Percentiles rank a stretch among this genome's conserved stretches.
Evolutionary conservation across 1,139 yeast species (phyloP).

Genomic region (Citeromyces hawaiiensis): DNA sequence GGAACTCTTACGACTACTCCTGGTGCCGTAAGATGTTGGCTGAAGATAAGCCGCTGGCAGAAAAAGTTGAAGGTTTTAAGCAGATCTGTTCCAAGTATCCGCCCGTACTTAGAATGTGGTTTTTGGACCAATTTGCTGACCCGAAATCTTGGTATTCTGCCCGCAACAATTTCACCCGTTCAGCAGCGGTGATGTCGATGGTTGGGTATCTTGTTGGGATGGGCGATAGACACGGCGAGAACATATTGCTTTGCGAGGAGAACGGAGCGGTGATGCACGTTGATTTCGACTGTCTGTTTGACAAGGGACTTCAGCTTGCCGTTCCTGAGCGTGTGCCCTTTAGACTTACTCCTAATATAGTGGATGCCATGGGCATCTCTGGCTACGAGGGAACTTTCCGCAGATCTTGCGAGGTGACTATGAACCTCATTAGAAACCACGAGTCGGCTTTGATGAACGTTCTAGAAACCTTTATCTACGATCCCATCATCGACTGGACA

Average conservation of each 20-base stretch:
- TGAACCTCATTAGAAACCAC: slow-evolving; percentile 56
- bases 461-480: slow-evolving; percentile 84
- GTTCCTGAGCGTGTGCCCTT: slow-evolving; percentile 93
- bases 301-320: slow-evolving; percentile 49
- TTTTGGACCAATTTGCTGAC: slow-evolving; percentile 76
- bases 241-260: slow-evolving; percentile 59
- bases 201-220: slow-evolving; percentile 85
- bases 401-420: slow-evolving; percentile 75
- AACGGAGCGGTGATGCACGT: slow-evolving; percentile 83
- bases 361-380: slow-evolving; percentile 83
- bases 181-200: slow-evolving; percentile 94
- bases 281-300: slow-evolving; percentile 93
- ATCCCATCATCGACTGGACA: slow-evolving; percentile 72
- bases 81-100: slow-evolving; percentile 31
- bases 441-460: slow-evolving; percentile 88
- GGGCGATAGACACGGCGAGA: slow-evolving; percentile 96
- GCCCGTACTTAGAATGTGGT: slow-evolving; percentile 82
- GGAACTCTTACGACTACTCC: slow-evolving; percentile 13
- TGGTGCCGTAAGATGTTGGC: slow-evolving; percentile 17
- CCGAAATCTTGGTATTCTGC: slow-evolving; percentile 83
- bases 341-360: slow-evolving; percentile 75
- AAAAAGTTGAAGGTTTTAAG: slow-evolving; percentile 18
- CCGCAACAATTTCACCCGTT: slow-evolving; percentile 59
- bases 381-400: slow-evolving; percentile 90
- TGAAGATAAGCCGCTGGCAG: slow-evolving; percentile 25